Evolutionary conservation across 169 alveolate genomes (phyloP).

Genomic region (Plasmodium malariae): DNA sequence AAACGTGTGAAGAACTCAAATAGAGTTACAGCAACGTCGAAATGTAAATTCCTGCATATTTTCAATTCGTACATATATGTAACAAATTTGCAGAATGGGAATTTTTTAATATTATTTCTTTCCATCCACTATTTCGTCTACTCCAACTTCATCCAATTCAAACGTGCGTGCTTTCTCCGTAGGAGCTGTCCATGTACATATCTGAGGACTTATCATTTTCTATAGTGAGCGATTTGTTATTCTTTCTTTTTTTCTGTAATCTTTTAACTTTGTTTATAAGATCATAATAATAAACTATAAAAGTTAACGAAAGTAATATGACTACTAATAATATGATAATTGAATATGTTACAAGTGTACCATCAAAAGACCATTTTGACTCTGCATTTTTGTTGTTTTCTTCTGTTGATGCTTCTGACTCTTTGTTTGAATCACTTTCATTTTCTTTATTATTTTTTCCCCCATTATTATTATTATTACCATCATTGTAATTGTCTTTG

Average conservation of each 20-base stretch:
- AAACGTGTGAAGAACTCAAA: no score
- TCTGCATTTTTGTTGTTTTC: constrained; percentile 1
- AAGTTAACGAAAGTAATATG: neutral
- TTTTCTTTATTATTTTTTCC: neutral
- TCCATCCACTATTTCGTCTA: neutral
- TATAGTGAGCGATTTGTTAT: constrained; percentile 46
- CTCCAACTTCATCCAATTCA: neutral
- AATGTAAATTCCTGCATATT: no score
- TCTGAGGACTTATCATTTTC: constrained; percentile 25
- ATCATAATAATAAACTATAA: constrained; percentile 53
- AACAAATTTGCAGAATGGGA: no score
- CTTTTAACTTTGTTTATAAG: constrained; percentile 29
- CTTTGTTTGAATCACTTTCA: neutral
- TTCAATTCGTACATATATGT: no score
- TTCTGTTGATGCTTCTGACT: neutral
- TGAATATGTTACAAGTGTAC: constrained; percentile 14
- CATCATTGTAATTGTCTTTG: neutral
- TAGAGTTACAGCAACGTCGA: no score
- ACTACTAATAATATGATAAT: constrained; percentile 26
- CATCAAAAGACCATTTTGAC: constrained; percentile 1
- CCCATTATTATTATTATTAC: neutral
- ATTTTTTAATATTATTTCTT: no score
- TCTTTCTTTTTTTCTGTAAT: constrained; percentile 17
- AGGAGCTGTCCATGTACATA: constrained; percentile 8
- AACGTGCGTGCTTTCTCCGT: constrained; percentile 11